Conservation (phyloP, 345 rosid species). For the Sapria himalayana region DNA sequence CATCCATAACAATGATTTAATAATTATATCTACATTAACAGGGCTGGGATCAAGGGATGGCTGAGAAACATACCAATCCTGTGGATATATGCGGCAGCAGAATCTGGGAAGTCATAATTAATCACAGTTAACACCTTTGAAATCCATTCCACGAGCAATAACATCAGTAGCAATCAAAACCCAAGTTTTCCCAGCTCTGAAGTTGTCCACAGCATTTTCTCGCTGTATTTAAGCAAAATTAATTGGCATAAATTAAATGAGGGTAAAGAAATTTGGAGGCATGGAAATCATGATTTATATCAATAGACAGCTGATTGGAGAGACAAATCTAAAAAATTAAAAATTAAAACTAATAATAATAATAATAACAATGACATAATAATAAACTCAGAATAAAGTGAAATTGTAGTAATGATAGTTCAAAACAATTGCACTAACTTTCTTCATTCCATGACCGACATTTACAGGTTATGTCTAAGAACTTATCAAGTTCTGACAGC, state of each 20-base stretch:
- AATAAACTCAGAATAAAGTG: background rate
- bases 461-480: background rate
- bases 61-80: conserved; percentile 49
- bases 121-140: conserved; percentile 87
- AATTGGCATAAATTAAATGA: background rate
- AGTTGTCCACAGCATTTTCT: conserved; percentile 57
- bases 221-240: conserved; percentile 26
- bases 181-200: conserved; percentile 80
- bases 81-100: conserved; percentile 78
- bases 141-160: conserved; percentile 93
- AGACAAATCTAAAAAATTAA: no score
- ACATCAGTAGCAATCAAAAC: conserved; percentile 91
- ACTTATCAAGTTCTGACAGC: background rate
- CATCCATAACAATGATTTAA: no score
- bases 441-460: background rate
- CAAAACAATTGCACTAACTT: background rate
- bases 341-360: no score
- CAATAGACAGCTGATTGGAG: no score
- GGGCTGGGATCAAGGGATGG: background rate
- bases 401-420: background rate
- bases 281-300: no score
- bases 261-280: no score
- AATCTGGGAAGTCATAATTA: conserved; percentile 87
- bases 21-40: no score
- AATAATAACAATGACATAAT: background rate